These are phyloP conservation scores for Ganoderma boninense DNA, from an alignment of 1,284 basidiomycete genomes.

Conservation along the genomic window DNA sequence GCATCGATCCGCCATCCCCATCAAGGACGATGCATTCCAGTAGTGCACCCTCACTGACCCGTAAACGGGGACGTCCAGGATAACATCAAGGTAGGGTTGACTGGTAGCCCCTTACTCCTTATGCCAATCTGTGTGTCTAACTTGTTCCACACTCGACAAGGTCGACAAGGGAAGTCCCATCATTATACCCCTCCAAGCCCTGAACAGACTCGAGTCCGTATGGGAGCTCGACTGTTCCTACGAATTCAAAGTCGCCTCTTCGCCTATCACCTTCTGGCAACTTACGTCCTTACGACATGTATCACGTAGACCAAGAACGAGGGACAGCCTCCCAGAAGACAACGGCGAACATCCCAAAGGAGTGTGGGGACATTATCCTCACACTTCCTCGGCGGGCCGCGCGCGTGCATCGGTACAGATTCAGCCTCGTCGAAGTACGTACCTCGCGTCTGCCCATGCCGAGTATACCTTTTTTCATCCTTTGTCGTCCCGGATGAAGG, in stretches of 20 bases:
- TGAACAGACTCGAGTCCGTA: constrained; percentile 55
- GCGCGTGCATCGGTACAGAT: constrained; percentile 73
- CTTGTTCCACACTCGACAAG: constrained; percentile 38
- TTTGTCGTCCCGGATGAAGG: constrained; percentile 51
- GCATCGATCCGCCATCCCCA: constrained; percentile 57
- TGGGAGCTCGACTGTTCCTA: constrained; percentile 66
- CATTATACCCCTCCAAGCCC: constrained; percentile 54
- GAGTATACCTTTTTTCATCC: background rate
- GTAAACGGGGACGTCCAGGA: constrained; percentile 39
- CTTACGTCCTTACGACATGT: background rate
- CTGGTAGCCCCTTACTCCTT: background rate
- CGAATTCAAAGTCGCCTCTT: constrained; percentile 53
- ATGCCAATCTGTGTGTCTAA: background rate
- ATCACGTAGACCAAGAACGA: constrained; percentile 58
- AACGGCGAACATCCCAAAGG: constrained; percentile 59
- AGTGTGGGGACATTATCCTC: constrained; percentile 63
- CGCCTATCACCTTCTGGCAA: too few species aligned
- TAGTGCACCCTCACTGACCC: constrained; percentile 42
- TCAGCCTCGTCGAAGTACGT: constrained; percentile 70
- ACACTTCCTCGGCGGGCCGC: constrained; percentile 69
- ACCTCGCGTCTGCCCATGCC: background rate
- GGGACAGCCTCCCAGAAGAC: constrained; percentile 58
- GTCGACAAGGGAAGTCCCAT: constrained; percentile 53
- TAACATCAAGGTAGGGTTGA: constrained; percentile 37
- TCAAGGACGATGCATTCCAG: constrained; percentile 56